Evolutionary conservation across 129 eudicot species (phyloP).

Genomic region (Artemisia tridentata): DNA sequence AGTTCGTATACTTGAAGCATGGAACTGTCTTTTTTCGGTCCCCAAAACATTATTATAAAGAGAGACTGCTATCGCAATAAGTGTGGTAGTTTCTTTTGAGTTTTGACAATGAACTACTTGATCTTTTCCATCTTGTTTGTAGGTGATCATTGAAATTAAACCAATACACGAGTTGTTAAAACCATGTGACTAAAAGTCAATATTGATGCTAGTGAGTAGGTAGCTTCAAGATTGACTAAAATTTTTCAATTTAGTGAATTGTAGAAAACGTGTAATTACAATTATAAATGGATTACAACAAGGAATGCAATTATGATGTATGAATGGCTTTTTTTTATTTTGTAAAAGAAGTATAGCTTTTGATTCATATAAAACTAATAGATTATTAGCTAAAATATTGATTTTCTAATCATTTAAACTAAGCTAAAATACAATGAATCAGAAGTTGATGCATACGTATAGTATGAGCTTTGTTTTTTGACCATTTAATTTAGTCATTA

Average conservation of each 20-base stretch:
- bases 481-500: neutral
- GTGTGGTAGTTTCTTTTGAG: too few species aligned
- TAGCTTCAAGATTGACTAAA: constrained; percentile 20
- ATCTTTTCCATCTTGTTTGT: neutral
- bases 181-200: constrained; percentile 15
- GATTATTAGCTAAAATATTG: too few species aligned
- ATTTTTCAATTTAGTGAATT: neutral
- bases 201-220: constrained; percentile 5
- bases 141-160: constrained; percentile 8
- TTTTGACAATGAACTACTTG: too few species aligned
- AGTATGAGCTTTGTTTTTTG: neutral
- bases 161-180: constrained; percentile 3
- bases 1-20: neutral
- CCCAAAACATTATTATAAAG: neutral
- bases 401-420: neutral
- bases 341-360: too few species aligned
- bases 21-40: neutral
- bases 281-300: neutral
- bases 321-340: too few species aligned
- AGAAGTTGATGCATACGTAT: neutral
- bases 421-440: neutral
- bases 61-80: neutral
- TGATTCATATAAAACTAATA: too few species aligned
- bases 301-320: too few species aligned
- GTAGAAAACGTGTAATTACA: constrained; percentile 12